Evolutionary conservation across 495 filamentous ascomycete species (phyloP), one percentile per base, ranked within the genome.

Genomic region (Lasiosphaeria ovina): DNA sequence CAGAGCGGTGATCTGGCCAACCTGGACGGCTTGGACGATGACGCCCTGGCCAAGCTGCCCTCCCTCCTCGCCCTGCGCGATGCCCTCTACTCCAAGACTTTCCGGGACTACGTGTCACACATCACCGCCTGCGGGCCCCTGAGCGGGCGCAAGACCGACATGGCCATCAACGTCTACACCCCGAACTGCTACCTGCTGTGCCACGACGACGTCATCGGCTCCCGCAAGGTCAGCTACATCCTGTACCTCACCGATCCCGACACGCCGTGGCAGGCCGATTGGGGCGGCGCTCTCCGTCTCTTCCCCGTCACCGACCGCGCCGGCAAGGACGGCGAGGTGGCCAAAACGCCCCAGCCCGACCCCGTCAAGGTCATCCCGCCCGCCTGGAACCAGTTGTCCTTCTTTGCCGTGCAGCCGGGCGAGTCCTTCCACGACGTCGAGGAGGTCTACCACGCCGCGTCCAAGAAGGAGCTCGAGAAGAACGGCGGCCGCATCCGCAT

Each of bases 401-500:
- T 99, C 81, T 98, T 99, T 71, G 92, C 92, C 32, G 95, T 99
- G 11, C 93, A 97, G 76, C 94, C 94, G 0, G 94, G 95, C 1
- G 83, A 94, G 80, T 97, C 93, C 69, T 99, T 97, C 75, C 94
- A 99, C 72, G 94, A 98, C 76, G 94, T 99, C 54, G 93, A 98
- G 76, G 94, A 99, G 72, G 95, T 99, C 14, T 97, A 96, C 73
- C 83, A 89, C 65, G 81, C 83, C 47, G 72, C 75, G 49, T 75
- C 62, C 38, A 75, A 77, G 68, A 70, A 75, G 47, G 75, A 81
- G 58, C 75, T 79, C 3, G 83, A 85, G 56, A 83, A 83, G 60
- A 82, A 88, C 38, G 87, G 87, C 48, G 81, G 81, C 6, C 84
- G 94, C 50, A 85, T 96, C 48, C 85, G 94, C 57, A 97, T 98